Evolutionary conservation across 805 yeast species (phyloP), one percentile per base, ranked within the genome.

Genomic region (Kregervanrija pseudodelftensis): DNA sequence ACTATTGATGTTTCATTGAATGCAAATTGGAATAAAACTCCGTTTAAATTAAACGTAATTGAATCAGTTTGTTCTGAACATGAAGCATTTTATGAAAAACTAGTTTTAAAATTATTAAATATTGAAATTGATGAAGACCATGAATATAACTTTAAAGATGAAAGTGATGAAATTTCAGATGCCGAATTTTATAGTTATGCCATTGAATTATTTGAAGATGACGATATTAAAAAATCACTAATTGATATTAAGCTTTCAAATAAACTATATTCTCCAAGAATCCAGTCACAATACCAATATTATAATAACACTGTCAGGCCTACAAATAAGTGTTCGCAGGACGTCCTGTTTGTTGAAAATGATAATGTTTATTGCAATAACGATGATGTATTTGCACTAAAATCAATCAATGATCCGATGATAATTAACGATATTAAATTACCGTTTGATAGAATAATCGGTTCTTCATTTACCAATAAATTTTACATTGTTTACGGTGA

Each of bases 351-450:
- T 45, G 70, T 70, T 50, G 78, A 81, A 46, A 75, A 75, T 40
- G 68, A 69, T 22, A 47, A 54, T 36, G 59, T 72, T 2, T 82
- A 81, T 56, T 80, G 89, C 54, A 76, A 82, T 9, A 67, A 81
- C 3, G 85, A 78, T 44, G 95, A 84, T 46, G 73, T 88, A 1
- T 93, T 77, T 60, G 95, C 96, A 3, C 68, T 93, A 45, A 82
- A 83, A 59, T 76, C 87, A 0, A 67, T 68, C 22, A 64, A 66
- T n/a, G 53, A 58, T 5, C 39, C 46, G n/a, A 28, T 41, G 31
- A 11, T 37, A 11, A 36, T 43, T 11, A 40, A 40, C 8, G 56
- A 61, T 1, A 37, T 52, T 5, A 30, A 65, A 12, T 38, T 65
- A 3, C 68, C 77, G 0, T 73, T 76, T 48, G 97, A 91, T 55